Percentiles rank a stretch among this genome's conserved stretches.
Evolutionary conservation across 306 rosid species (phyloP).

Genomic region (Pterocarpus santalinus): DNA sequence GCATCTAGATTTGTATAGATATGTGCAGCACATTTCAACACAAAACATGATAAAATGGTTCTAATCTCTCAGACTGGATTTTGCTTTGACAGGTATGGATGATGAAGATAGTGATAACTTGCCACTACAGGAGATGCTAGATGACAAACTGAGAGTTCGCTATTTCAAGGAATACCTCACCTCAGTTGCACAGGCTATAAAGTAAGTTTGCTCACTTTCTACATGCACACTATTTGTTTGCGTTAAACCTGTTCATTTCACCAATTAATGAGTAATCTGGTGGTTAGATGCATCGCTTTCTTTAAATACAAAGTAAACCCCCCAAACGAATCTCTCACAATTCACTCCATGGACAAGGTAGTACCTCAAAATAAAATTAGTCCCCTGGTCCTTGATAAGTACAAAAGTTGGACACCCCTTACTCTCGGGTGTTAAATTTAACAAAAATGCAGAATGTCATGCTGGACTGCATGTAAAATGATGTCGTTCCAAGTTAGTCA

Average conservation of each 20-base stretch:
- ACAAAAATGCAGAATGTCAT: too few species aligned
- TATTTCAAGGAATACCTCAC: constrained; percentile 77
- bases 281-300: constrained; percentile 14
- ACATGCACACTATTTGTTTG: not conserved
- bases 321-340: too few species aligned
- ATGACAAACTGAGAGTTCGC: constrained; percentile 82
- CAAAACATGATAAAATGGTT: constrained; percentile 24
- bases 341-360: too few species aligned
- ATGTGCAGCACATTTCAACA: too few species aligned
- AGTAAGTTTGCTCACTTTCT: constrained; percentile 60
- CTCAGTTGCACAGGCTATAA: constrained; percentile 77
- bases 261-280: constrained; percentile 24
- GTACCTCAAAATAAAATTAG: too few species aligned
- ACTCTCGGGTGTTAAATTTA: too few species aligned
- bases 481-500: too few species aligned
- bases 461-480: too few species aligned
- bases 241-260: constrained; percentile 19
- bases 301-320: too few species aligned
- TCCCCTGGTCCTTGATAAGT: too few species aligned
- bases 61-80: constrained; percentile 29
- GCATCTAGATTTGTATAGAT: too few species aligned
- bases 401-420: too few species aligned
- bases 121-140: constrained; percentile 76
- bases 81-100: constrained; percentile 81
- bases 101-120: constrained; percentile 72